Percentiles rank a stretch among this genome's conserved stretches.
Conservation (phyloP, 139 green algal genomes). For the Mychonastes homosphaera region DNA sequence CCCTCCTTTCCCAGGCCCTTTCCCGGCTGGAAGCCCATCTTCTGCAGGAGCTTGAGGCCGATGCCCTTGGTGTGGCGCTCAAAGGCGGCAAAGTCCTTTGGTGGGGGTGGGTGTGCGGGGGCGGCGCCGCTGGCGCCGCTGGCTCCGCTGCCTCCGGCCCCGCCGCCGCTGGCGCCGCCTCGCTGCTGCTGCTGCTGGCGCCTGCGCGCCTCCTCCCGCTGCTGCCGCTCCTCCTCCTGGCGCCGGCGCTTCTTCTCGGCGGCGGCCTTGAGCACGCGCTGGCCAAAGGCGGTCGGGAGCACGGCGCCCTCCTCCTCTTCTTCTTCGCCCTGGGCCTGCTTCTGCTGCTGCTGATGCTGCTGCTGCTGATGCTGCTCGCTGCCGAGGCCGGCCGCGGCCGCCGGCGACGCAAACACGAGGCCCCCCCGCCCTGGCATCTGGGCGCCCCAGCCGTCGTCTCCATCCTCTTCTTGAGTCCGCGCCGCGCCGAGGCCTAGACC, state of each 20-base stretch:
- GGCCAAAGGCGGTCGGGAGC: slow-evolving; percentile 70
- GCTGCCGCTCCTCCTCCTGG: slow-evolving; percentile 27
- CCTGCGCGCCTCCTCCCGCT: slow-evolving; percentile 18
- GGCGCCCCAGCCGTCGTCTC: background rate
- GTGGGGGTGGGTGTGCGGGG: slow-evolving; percentile 21
- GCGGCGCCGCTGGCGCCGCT: background rate
- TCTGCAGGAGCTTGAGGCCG: slow-evolving; percentile 83
- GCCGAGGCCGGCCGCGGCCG: background rate
- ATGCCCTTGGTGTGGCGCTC: slow-evolving; percentile 91
- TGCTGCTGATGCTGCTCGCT: background rate
- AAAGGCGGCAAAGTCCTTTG: slow-evolving; percentile 71
- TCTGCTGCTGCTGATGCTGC: background rate
- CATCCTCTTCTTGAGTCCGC: too few species aligned
- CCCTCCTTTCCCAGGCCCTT: slow-evolving; percentile 51
- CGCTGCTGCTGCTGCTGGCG: slow-evolving; percentile 21
- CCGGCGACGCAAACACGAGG: slow-evolving; percentile 24
- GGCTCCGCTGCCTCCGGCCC: slow-evolving; percentile 1
- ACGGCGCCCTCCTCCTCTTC: slow-evolving; percentile 31
- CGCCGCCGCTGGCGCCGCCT: background rate
- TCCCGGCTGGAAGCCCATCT: slow-evolving; percentile 87
- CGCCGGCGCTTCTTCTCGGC: slow-evolving; percentile 35
- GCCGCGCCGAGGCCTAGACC: too few species aligned
- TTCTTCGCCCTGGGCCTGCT: slow-evolving; percentile 21
- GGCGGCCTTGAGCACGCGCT: slow-evolving; percentile 33
- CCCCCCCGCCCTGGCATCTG: slow-evolving; percentile 16